phyloP scores from a whole-genome alignment of 2,329 filamentous ascomycete species.

The Xylariomycetidae sp. region DNA sequence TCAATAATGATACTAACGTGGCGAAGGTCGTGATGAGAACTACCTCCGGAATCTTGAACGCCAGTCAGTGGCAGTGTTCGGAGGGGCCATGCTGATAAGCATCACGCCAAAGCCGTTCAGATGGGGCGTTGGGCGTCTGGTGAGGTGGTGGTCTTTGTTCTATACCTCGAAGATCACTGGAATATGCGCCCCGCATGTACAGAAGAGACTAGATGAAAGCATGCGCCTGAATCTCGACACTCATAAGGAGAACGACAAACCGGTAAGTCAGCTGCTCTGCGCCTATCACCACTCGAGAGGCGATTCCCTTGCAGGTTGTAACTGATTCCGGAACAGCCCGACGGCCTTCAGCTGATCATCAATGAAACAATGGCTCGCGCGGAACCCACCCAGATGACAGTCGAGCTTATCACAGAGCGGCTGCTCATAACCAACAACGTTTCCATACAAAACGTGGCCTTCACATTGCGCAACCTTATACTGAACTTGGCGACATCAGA shows the following conservation, averaged over 20 bases:
- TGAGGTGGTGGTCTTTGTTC: slow-evolving; percentile 2
- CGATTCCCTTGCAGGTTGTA: too few species aligned
- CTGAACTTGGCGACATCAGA: slow-evolving; percentile 3
- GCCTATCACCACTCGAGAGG: too few species aligned
- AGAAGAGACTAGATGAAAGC: too few species aligned
- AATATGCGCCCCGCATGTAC: slow-evolving; percentile 3
- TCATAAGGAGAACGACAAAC: too few species aligned
- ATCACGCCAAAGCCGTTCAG: slow-evolving; percentile 2
- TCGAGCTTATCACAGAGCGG: slow-evolving; percentile 1
- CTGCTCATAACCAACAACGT: slow-evolving; percentile 9
- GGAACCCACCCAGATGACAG: slow-evolving; percentile 1
- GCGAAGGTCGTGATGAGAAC: slow-evolving; percentile 3
- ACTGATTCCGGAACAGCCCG: too few species aligned
- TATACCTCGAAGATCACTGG: slow-evolving; percentile 1
- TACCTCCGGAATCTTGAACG: not conserved
- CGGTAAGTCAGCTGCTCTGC: too few species aligned
- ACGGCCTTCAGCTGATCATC: slow-evolving; percentile 6
- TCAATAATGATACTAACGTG: slow-evolving; percentile 1
- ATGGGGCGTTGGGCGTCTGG: not conserved
- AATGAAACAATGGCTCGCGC: slow-evolving; percentile 3
- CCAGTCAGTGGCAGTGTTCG: slow-evolving; percentile 3
- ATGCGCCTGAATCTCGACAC: too few species aligned
- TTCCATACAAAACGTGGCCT: slow-evolving; percentile 2
- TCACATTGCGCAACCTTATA: slow-evolving; percentile 3
- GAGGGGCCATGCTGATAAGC: slow-evolving; percentile 4